Percentiles rank a stretch among this genome's conserved stretches.
Conservation (phyloP, 805 yeast species). For the Phaffomyces antillensis region DNA sequence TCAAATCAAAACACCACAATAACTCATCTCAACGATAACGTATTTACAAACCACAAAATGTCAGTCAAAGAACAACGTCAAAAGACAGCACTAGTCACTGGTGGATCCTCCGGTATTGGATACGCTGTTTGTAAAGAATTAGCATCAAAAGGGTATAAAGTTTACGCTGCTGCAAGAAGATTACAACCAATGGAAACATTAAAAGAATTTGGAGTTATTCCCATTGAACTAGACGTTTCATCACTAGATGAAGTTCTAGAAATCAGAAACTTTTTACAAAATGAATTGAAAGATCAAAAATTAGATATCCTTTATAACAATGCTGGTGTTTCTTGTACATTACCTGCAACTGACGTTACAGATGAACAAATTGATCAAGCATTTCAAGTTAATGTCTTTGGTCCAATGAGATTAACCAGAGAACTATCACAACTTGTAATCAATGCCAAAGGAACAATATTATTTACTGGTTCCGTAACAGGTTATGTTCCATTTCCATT, state of each 20-base stretch:
- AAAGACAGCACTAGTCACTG: conserved; percentile 38
- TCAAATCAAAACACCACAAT: no score
- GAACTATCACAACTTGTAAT: conserved; percentile 51
- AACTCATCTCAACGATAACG: no score
- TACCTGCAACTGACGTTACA: conserved; percentile 61
- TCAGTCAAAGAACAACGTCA: conserved; percentile 11
- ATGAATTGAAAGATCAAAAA: conserved; percentile 36
- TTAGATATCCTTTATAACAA: conserved; percentile 63
- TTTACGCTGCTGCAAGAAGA: conserved; percentile 72
- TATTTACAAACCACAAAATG: not conserved
- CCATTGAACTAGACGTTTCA: conserved; percentile 52
- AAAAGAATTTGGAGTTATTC: conserved; percentile 32
- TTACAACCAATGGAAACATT: conserved; percentile 51
- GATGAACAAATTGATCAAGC: conserved; percentile 46
- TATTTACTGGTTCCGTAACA: conserved; percentile 68
- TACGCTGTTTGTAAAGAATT: conserved; percentile 41
- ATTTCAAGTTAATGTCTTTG: conserved; percentile 62
- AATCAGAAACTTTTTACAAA: conserved; percentile 35
- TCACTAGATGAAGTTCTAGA: conserved; percentile 38
- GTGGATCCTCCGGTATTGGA: conserved; percentile 54
- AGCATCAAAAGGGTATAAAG: conserved; percentile 46
- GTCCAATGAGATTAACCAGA: conserved; percentile 56
- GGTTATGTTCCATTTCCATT: conserved; percentile 67
- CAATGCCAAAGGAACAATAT: conserved; percentile 59
- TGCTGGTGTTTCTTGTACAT: conserved; percentile 71